phyloP scores from a whole-genome alignment of 2,329 filamentous ascomycete genomes.

The Stagonosporopsis chrysanthemi region DNA sequence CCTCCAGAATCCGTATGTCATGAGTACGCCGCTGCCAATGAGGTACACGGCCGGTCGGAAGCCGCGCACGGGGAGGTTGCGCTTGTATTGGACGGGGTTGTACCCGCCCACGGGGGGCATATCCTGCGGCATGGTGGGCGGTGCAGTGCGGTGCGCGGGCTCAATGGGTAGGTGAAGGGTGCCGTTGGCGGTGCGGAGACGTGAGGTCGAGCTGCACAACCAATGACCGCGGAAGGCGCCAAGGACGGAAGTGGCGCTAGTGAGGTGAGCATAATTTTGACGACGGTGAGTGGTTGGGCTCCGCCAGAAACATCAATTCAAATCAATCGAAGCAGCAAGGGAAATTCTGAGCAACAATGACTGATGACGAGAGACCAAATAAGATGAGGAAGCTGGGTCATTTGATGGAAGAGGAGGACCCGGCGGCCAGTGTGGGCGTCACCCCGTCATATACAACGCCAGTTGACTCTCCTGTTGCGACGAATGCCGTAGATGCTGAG shows the following conservation, averaged over 20 bases:
- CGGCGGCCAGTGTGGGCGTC: conserved; percentile 17
- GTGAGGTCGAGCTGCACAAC: conserved; percentile 35
- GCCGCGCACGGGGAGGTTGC: conserved; percentile 89
- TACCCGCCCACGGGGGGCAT: conserved; percentile 96
- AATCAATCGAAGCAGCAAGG: conserved; percentile 6
- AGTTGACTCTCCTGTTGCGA: conserved; percentile 17
- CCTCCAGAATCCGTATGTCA: conserved; percentile 92
- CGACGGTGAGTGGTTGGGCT: conserved; percentile 31
- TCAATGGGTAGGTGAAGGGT: conserved; percentile 39
- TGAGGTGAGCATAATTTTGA: conserved; percentile 39
- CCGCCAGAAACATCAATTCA: conserved; percentile 12
- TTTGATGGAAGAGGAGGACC: conserved; percentile 22
- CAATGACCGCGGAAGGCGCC: conserved; percentile 29
- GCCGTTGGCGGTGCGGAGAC: conserved; percentile 34
- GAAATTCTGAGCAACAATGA: conserved; percentile 54
- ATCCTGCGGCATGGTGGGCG: conserved; percentile 86
- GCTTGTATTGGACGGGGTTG: conserved; percentile 95
- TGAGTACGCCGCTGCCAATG: conserved; percentile 76
- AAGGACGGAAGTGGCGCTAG: conserved; percentile 31
- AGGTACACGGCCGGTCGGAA: conserved; percentile 86
- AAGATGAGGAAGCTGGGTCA: conserved; percentile 63
- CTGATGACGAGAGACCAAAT: conserved; percentile 61
- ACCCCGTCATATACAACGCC: conserved; percentile 20
- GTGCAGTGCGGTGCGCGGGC: conserved; percentile 29
- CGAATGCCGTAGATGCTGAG: neutral